A percentile compares a stretch with the other conserved stretches of the same genome.
phyloP scores from a whole-genome alignment of 345 rosid genomes.

The Lepidium aucheri region DNA sequence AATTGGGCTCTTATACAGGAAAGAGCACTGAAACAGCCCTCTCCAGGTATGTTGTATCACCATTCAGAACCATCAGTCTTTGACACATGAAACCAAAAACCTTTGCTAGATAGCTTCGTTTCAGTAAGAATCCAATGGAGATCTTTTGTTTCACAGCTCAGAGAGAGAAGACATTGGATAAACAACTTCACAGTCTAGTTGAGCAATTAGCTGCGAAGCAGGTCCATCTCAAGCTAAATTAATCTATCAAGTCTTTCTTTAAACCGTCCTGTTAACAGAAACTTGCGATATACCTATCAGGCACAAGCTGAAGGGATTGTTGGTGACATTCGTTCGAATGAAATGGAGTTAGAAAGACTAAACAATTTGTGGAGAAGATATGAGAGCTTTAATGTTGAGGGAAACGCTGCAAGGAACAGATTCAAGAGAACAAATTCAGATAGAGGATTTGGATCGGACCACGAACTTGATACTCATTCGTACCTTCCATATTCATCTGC shows the following conservation, averaged over 20 bases:
- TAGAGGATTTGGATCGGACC: conserved; percentile 50
- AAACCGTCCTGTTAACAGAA: not conserved
- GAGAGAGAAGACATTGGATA: conserved; percentile 86
- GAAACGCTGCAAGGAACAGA: conserved; percentile 56
- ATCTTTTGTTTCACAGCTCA: conserved; percentile 46
- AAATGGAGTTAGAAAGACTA: conserved; percentile 68
- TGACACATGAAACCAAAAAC: not conserved
- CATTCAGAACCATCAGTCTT: not conserved
- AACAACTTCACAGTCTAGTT: conserved; percentile 80
- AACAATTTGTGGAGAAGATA: conserved; percentile 54
- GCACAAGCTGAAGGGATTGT: conserved; percentile 86
- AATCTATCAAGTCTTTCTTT: not conserved
- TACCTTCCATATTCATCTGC: conserved; percentile 51
- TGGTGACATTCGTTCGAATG: conserved; percentile 60
- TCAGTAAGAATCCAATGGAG: not conserved
- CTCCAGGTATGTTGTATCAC: conserved; percentile 54
- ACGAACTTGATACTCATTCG: conserved; percentile 32
- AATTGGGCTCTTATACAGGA: conserved; percentile 68
- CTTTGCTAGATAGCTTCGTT: not conserved
- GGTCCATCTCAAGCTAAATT: conserved; percentile 34
- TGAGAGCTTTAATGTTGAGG: conserved; percentile 48
- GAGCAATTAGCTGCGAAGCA: conserved; percentile 92
- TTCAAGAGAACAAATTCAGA: conserved; percentile 56
- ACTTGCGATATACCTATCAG: conserved; percentile 28
- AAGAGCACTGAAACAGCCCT: conserved; percentile 62